Base-by-base conservation (phyloP, 2,329 filamentous ascomycete genomes). In the Iodosphaeria phyllophila region DNA sequence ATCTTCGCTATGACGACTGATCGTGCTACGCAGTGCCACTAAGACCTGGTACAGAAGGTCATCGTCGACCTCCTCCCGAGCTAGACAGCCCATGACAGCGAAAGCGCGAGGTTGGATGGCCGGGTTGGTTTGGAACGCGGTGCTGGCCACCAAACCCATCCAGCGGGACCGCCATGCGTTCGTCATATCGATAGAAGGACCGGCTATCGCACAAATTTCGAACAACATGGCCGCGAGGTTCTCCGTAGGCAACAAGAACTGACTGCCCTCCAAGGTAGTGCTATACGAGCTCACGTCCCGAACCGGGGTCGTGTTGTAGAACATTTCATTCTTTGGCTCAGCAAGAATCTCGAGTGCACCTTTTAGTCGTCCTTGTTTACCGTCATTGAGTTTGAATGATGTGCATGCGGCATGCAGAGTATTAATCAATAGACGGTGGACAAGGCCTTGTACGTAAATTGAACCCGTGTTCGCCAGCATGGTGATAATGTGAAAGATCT, bases 81-180 rank as follows among this genome's bases (percentile, higher is more conserved):
- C 71, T 7, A 77, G 47, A 35, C 70, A 76, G 9, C 72, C 72
- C 71, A 77, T 75, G 20, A 76, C 71, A 2, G 69, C 63, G 36
- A 77, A 77, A 2, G 72, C 72, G 12, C 68, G 55, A 5, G 72
- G 70, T 34, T 77, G 72, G 28, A 77, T 72, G 3, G 72, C 70
- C 6, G 71, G 72, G 38, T 77, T 77, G 39, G 71, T 75, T 40
- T 77, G 72, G 41, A 77, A 77, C 0, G 72, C 72, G 7, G 71
- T 77, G 39, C 72, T 77, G 10, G 72, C 70, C 19, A 77, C 70
- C 13, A 77, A 51, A 36, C 70, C 74, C 72, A 77, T 76, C 72
- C 72, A 77, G 12, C 72, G 60, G 12, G 72, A 71, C 14, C 72
- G 62, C 72, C 72, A 77, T 10, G 65, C 60, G 37, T 77, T 77